Evolutionary conservation across 108 stramenopile genomes (phyloP), one percentile per base, ranked within the genome.

Genomic region (Fragilaria radians): DNA sequence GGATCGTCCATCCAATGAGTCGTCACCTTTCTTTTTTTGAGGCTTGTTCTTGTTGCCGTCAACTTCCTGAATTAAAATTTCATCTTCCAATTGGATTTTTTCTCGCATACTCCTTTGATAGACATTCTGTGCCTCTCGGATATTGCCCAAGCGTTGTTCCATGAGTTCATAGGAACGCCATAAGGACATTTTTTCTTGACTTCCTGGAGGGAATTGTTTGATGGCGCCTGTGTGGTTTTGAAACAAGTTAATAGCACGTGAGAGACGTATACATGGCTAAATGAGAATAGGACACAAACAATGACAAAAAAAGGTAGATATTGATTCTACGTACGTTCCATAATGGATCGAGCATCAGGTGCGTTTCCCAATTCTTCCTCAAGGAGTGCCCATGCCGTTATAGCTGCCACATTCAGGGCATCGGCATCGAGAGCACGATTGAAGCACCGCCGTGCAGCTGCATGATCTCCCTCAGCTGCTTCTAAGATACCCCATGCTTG

Each of bases 401-500:
- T 73, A 17, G 91, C 74, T 9, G 91, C 85, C 9, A 89, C 78
- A 62, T 93, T 93, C 14, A 85, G 77, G 46, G 67, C 81, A 61
- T 93, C 91, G 2, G 91, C 91, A 70, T 93, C 91, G 46, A 93
- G 61, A 11, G 91, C 91, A 29, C 91, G 80, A 55, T 72, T 82
- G 61, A 88, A 93, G 60, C 88, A 89, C 24, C 88, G 77, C 32
- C 91, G 66, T 25, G 91, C 91, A 1, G 88, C 91, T 9, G 82
- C 81, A 55, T 83, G 68, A 57, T 93, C 88, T 5, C 80, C 84
- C 54, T 89, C 86, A 31, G 63, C 54, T 0, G 84, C 77, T 61
- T 93, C 91, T 51, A 93, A 67, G n/a, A 87, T 74, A 45, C 91
- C 91, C 91, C 91, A 93, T 19, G 88, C 91, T 65, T 93, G 91